These are phyloP conservation scores for Volutella citrinella DNA, from an alignment of 2,329 filamentous ascomycete genomes.

Conservation along the genomic window DNA sequence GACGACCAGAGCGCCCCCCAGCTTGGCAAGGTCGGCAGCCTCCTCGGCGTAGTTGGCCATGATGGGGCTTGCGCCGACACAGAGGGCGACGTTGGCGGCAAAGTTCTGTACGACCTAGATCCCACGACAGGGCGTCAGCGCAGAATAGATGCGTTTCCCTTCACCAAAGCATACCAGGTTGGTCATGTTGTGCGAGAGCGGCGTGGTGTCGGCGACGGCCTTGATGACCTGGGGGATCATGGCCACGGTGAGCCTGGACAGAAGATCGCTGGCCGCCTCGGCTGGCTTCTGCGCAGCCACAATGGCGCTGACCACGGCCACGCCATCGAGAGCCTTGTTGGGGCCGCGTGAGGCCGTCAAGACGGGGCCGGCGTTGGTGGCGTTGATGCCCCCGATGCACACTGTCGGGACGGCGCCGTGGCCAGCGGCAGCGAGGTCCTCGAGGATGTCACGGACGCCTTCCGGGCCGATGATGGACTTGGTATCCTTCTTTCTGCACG, in stretches of 20 bases:
- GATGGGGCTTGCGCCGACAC: conserved; percentile 84
- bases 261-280: conserved; percentile 58
- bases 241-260: conserved; percentile 46
- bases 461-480: conserved; percentile 61
- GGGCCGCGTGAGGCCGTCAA: conserved; percentile 62
- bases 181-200: conserved; percentile 94
- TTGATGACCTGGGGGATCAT: conserved; percentile 49
- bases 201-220: conserved; percentile 59
- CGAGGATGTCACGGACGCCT: conserved; percentile 52
- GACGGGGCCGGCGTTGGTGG: conserved; percentile 69
- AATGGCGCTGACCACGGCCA: conserved; percentile 88
- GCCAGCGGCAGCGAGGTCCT: conserved; percentile 50
- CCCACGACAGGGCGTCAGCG: no score
- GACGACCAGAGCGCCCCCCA: conserved; percentile 77
- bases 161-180: conserved; percentile 62
- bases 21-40: conserved; percentile 72
- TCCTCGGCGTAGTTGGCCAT: conserved; percentile 89
- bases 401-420: conserved; percentile 58
- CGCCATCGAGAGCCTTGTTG: conserved; percentile 67
- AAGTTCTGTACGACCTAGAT: conserved; percentile 80
- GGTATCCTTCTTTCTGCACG: conserved; percentile 73
- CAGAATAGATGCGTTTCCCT: no score
- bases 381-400: conserved; percentile 86
- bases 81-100: conserved; percentile 84
- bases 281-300: conserved; percentile 69